Base-by-base conservation (phyloP, 2,329 filamentous ascomycete species). In the Hirsutella minnesotensis region DNA sequence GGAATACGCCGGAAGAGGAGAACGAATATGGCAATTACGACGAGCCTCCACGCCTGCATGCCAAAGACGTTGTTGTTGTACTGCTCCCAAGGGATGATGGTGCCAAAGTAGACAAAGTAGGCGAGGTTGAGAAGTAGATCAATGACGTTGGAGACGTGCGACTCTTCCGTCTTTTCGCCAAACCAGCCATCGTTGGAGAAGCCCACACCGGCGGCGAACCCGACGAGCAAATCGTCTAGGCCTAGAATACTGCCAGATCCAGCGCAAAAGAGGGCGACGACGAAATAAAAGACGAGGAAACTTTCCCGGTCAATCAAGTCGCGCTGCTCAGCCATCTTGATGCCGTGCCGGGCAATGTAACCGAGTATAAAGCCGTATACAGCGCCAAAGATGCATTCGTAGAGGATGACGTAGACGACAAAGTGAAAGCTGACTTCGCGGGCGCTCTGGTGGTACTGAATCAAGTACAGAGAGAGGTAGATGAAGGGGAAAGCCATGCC, bases 181-280 rank as follows among this genome's bases (percentile, higher is more conserved):
- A 98, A 98, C 92, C 92, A 98, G 51, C 92, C 92, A 58, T 98
- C 92, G 62, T 98, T 98, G 53, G 89, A 95, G 69, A 98, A 98
- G 43, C 92, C 92, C n/a, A 98, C 92, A 45, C 92, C 92, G 43
- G 86, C 87, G 13, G 90, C 82, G 56, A 98, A 98, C 33, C 92
- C 92, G 33, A 98, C 86, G 3, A 98, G 76, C 40, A 98, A 67
- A 62, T 98, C 92, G 60, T 98, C 92, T 55, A 95, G 73, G 40
- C 92, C 92, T 37, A 98, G 69, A 45, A 95, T 76, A 62, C 87
- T 88, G 24, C 92, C 92, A 0, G 90, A 90, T 16, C 92, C 92
- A 46, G 92, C 92, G 58, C 88, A 95, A 65, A 95, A 98, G 19
- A 98, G 75, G 1, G 92, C 90, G 43, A 98, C 72, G 38, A 95